phyloP scores from a whole-genome alignment of 2,329 filamentous ascomycete genomes.

The Cladosporium phlei region DNA sequence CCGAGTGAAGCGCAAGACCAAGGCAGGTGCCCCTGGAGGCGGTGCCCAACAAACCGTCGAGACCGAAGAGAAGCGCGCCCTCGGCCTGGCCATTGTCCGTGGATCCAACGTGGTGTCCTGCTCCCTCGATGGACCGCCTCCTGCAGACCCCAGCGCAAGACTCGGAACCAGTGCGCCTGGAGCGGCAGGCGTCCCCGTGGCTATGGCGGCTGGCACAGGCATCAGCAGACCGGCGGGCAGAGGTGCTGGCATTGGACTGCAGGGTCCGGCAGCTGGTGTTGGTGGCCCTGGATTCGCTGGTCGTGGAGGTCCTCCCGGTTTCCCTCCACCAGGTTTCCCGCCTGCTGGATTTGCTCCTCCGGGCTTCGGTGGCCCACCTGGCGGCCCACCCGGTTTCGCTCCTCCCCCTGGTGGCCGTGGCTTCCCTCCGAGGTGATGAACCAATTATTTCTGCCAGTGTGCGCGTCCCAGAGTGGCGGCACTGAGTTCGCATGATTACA shows the following conservation, averaged over 20 bases:
- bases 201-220: constrained; percentile 77
- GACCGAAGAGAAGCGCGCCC: constrained; percentile 93
- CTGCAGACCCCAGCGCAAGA: constrained; percentile 85
- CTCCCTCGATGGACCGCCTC: constrained; percentile 91
- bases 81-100: constrained; percentile 89
- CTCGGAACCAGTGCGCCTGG: constrained; percentile 72
- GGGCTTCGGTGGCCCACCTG: constrained; percentile 34
- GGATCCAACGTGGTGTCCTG: constrained; percentile 92
- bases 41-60: constrained; percentile 57
- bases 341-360: constrained; percentile 28
- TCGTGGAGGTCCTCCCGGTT: constrained; percentile 41
- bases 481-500: too few relatives aligned
- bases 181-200: constrained; percentile 52
- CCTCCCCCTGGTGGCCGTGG: constrained; percentile 47
- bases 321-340: constrained; percentile 34
- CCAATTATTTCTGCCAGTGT: too few relatives aligned
- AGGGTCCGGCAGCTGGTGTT: constrained; percentile 83
- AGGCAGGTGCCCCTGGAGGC: constrained; percentile 59
- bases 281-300: constrained; percentile 68
- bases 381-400: constrained; percentile 22
- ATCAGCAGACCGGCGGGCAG: constrained; percentile 87
- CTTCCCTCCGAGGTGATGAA: constrained; percentile 24
- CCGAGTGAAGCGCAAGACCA: constrained; percentile 69
- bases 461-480: too few relatives aligned
- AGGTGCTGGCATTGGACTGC: constrained; percentile 70